Evolutionary conservation across 163 green algal genomes (phyloP), one percentile per base, ranked within the genome.

Genomic region (Scenedesmus sp.): DNA sequence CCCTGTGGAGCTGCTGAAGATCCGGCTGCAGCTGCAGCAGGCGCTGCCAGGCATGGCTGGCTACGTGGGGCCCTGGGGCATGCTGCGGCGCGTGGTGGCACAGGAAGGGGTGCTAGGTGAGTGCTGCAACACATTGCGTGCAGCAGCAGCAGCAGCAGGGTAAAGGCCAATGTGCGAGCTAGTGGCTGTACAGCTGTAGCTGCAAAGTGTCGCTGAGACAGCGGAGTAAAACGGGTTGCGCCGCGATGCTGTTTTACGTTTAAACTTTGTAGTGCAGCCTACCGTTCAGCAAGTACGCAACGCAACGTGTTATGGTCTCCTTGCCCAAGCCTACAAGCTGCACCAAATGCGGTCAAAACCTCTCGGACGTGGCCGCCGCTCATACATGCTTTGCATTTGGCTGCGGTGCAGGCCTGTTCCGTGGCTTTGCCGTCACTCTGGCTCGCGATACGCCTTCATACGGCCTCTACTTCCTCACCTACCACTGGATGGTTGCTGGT

Each of bases 1-100:
- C 16, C 96, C 96, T 0, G 94, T 97, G 4, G 96, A 98, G 90
- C 93, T 98, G 91, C 91, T 98, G 15, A 98, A 98, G 92, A 96
- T 98, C 74, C 81, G 96, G 55, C 77, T 96, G 89, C 96, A 98
- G 95, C 94, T 98, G 85, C 96, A 98, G 92, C 94, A 91, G 0
- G 91, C 92, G 4, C n/a, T 91, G 54, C 92, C 83, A 1, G 95
- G 95, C 12, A 54, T 59, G 3, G 73, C 94, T 0, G 93, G 86
- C 64, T 97, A 98, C 88, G 89, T 96, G 0, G 95, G 94, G 10
- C 93, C 96, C 4, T 81, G 94, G 81, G 56, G 87, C 0, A 94
- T 97, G 93, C 89, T 96, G 67, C 91, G 74, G 26, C 79, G 88
- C 9, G 91, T 97, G n/a, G 8, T 96, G 34, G 10, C 46, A 13